phyloP scores from a whole-genome alignment of 805 yeast species.

The Suhomyces vadensis region DNA sequence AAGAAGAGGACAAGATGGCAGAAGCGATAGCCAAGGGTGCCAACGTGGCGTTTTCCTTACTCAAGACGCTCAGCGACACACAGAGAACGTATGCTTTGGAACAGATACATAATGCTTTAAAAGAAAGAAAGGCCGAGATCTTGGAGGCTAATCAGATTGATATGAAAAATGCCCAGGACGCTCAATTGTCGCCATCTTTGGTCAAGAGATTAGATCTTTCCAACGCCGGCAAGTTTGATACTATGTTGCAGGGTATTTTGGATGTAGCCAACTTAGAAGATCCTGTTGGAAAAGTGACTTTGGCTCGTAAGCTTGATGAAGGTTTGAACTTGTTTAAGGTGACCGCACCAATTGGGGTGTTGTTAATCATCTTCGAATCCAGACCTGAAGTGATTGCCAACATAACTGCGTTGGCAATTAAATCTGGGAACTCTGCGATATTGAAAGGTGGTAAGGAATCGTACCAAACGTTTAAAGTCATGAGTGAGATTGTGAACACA shows the following conservation, averaged over 20 bases:
- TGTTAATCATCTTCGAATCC: conserved; percentile 89
- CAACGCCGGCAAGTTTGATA: conserved; percentile 80
- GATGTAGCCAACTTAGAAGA: conserved; percentile 90
- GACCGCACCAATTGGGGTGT: conserved; percentile 92
- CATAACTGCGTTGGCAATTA: conserved; percentile 91
- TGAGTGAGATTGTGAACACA: conserved; percentile 68
- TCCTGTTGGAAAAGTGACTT: conserved; percentile 86
- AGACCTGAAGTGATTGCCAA: conserved; percentile 99
- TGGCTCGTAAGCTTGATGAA: conserved; percentile 85
- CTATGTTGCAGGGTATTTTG: conserved; percentile 90
- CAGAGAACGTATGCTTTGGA: conserved; percentile 72
- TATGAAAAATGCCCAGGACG: conserved; percentile 64
- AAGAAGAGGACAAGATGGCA: conserved; percentile 43
- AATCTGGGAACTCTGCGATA: conserved; percentile 96
- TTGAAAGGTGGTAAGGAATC: conserved; percentile 98
- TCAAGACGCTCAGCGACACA: conserved; percentile 75
- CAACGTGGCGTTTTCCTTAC: conserved; percentile 75
- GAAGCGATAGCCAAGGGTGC: conserved; percentile 80
- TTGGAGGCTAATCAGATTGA: conserved; percentile 75
- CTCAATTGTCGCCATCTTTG: conserved; percentile 65
- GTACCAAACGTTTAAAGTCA: conserved; percentile 74
- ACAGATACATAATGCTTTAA: conserved; percentile 69
- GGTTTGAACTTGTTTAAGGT: conserved; percentile 81
- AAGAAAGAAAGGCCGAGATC: conserved; percentile 58
- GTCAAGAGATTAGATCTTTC: conserved; percentile 83